Evolutionary conservation across 768 basidiomycete genomes (phyloP), one percentile per base, ranked within the genome.

Genomic region (Pisolithus marmoratus): DNA sequence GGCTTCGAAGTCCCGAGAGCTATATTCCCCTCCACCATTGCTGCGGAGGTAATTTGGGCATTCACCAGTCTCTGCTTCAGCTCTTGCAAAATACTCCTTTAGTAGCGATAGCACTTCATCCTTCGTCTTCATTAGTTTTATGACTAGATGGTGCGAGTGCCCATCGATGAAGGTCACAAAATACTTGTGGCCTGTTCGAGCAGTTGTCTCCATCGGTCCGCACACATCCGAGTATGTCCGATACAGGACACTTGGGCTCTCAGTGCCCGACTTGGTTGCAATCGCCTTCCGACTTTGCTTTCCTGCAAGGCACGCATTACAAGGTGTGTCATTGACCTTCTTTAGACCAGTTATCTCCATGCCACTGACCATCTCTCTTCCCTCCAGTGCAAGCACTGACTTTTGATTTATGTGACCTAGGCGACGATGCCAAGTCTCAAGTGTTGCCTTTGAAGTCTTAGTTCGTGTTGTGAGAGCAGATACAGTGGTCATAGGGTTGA

Each of bases 11-110:
- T 22, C 48, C 5, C 8, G 31, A 11, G 19, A 51, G 12, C 49
- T 26, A 38, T 59, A 70, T 52, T 70, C 62, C 1, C 60, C 57
- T 9, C 67, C 61, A 23, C 57, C 55, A 48, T 70, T 57, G 8
- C 42, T 51, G 11, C 57, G 48, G 2, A 68, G 43, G 15, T 31
- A 37, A 40, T 68, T 62, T 8, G 65, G 23, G 1, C 20, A 4
- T 7, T 50, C 11, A 5, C 63, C 60, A 0, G 55, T 58, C 19
- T 60, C 34, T 1, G 47, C 43, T 46, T 65, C 57, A 0, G 46
- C 48, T 0, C 48, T 34, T 0, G 51, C 40, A 19, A 64, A 20
- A 55, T 60, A 62, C 0, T 36, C 44, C 11, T 59, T 55, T 17
- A 59, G 54, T 20, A 51, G 49, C 0, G 5, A 1, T 2, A 57